phyloP scores from a whole-genome alignment of 2,329 filamentous ascomycete species.

The Sporothrix brasiliensis region DNA sequence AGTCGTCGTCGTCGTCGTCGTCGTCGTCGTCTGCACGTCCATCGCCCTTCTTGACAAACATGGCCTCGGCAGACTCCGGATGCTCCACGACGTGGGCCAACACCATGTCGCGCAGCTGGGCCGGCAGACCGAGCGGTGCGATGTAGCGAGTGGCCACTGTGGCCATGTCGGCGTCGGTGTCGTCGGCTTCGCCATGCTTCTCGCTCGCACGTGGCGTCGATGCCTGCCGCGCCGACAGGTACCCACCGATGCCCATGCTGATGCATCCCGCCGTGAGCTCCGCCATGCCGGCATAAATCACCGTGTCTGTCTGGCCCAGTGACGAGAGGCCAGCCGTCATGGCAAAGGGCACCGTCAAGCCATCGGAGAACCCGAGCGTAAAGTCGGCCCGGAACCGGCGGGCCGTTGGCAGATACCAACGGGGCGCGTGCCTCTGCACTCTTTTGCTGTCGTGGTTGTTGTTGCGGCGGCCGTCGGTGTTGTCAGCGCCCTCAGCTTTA shows the following conservation, averaged over 20 bases:
- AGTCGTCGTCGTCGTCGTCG: background rate
- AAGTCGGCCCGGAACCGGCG: constrained; percentile 61
- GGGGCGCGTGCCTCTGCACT: no score
- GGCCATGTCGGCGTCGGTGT: no score
- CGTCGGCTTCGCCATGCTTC: no score
- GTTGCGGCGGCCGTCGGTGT: no score
- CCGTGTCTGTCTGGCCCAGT: constrained; percentile 61
- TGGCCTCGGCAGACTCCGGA: constrained; percentile 18
- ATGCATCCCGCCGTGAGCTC: constrained; percentile 73
- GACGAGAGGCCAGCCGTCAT: constrained; percentile 69
- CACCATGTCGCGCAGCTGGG: constrained; percentile 34
- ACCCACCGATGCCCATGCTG: constrained; percentile 75
- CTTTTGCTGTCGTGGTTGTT: no score
- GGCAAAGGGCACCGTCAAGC: constrained; percentile 74
- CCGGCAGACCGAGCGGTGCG: constrained; percentile 36
- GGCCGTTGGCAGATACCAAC: constrained; percentile 37
- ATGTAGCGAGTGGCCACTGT: constrained; percentile 33
- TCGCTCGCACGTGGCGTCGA: constrained; percentile 3
- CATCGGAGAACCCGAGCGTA: constrained; percentile 74
- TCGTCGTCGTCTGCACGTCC: constrained; percentile 4
- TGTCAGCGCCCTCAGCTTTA: no score
- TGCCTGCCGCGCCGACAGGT: constrained; percentile 57
- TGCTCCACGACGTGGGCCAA: constrained; percentile 32
- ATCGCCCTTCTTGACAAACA: background rate
- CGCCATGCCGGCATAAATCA: constrained; percentile 69